phyloP scores from a whole-genome alignment of 805 yeast species.

The Ogataea corticis region DNA sequence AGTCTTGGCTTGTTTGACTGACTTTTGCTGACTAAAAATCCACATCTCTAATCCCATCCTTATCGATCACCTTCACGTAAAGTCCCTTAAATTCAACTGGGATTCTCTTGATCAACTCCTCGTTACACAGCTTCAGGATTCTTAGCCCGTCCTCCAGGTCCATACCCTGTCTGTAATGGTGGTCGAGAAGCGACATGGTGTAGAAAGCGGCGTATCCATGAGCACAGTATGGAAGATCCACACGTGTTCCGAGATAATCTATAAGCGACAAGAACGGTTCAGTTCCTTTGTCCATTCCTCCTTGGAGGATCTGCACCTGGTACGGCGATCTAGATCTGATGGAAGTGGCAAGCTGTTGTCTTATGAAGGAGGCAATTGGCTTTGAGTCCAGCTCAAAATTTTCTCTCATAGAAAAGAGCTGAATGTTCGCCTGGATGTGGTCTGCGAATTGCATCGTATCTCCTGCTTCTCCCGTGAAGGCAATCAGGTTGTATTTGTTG shows the following conservation, averaged over 20 bases:
- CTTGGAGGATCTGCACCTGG: constrained; percentile 89
- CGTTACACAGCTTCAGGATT: constrained; percentile 68
- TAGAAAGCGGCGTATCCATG: constrained; percentile 99
- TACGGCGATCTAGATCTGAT: constrained; percentile 93
- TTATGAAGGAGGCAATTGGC: constrained; percentile 84
- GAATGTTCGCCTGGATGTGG: constrained; percentile 88
- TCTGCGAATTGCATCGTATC: constrained; percentile 96
- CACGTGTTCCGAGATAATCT: constrained; percentile 91
- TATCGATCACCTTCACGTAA: constrained; percentile 35
- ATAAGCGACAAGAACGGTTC: constrained; percentile 79
- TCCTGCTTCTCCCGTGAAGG: constrained; percentile 94
- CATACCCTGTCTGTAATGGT: constrained; percentile 81
- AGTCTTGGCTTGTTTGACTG: no score
- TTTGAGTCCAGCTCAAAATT: constrained; percentile 77
- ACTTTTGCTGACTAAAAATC: constrained; percentile 15
- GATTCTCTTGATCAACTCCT: constrained; percentile 80
- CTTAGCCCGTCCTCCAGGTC: constrained; percentile 74
- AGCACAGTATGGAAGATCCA: constrained; percentile 91
- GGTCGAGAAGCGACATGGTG: constrained; percentile 85
- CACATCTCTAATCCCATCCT: constrained; percentile 35
- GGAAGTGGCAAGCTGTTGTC: constrained; percentile 85
- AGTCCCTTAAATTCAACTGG: constrained; percentile 92
- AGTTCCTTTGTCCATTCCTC: constrained; percentile 62
- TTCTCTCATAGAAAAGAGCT: constrained; percentile 84
- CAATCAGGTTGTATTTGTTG: constrained; percentile 77